These are phyloP conservation scores for Cladosporium sp. DNA, from an alignment of 2,329 filamentous ascomycete species.

Conservation along the genomic window DNA sequence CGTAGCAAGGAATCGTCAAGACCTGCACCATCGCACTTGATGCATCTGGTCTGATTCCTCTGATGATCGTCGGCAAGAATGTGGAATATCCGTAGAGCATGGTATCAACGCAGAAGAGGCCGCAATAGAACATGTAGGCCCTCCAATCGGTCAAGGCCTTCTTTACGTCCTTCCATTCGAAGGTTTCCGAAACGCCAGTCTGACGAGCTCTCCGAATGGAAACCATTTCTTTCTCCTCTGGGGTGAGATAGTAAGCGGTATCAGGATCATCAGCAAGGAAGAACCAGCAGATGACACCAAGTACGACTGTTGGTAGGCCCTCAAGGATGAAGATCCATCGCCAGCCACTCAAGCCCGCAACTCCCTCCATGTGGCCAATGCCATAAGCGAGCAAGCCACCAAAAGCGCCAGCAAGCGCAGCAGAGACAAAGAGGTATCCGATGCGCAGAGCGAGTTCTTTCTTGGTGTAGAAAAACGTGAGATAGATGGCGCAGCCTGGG, in stretches of 20 bases:
- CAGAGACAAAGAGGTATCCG: constrained; percentile 67
- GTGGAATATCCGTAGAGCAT: constrained; percentile 77
- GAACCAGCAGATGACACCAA: constrained; percentile 52
- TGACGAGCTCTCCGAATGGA: constrained; percentile 47
- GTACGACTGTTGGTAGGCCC: constrained; percentile 53
- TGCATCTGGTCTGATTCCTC: constrained; percentile 60
- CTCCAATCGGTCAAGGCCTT: constrained; percentile 71
- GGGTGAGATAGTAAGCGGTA: constrained; percentile 57
- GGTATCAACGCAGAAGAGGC: constrained; percentile 70
- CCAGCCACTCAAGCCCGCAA: constrained; percentile 63
- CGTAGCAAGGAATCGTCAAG: constrained; percentile 75
- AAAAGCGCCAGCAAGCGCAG: constrained; percentile 66
- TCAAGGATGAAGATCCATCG: constrained; percentile 65
- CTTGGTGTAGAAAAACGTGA: constrained; percentile 74
- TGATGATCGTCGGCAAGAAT: constrained; percentile 75
- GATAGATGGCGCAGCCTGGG: constrained; percentile 63
- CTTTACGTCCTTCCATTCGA: constrained; percentile 60
- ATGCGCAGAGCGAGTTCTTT: constrained; percentile 68
- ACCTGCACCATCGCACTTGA: constrained; percentile 64
- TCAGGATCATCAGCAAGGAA: constrained; percentile 62
- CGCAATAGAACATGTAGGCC: constrained; percentile 64
- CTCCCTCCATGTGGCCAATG: constrained; percentile 68
- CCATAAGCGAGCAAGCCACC: constrained; percentile 71
- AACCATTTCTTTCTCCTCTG: constrained; percentile 58
- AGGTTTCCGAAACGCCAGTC: constrained; percentile 45